Base-by-base conservation (phyloP, 2,329 filamentous ascomycete species). In the Myriosclerotinia scirpicola region DNA sequence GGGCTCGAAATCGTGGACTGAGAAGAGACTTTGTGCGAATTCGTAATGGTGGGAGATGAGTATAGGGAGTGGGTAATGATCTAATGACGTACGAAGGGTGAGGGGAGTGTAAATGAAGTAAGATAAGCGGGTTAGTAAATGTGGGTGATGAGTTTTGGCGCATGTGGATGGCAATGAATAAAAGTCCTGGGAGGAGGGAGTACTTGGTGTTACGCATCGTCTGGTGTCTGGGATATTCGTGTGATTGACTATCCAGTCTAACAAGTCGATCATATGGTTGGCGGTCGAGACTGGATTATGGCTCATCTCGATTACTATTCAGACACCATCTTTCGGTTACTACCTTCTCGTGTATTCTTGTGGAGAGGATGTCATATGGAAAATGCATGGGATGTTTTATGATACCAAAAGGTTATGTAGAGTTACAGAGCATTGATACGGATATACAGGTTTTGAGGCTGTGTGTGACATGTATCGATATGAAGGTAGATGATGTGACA, bases 401-500 rank as follows among this genome's bases (percentile, higher is more conserved):
- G 54, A 58, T 58, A 58, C 38, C 38, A 17, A 56, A 52, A 26
- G 42, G 54, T 56, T 56, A 17, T 50, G 46, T 50, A 44, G 14
- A 1, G 12, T 44, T 44, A 17, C 14, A 44, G 42, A 17, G 14
- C 2, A 12, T 52, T 52, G 22, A 26, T 34, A 34, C 30, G 30
- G 30, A 34, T 34, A 34, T 34, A 34, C 30, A 6, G 30, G 5
- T 34, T 34, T 34, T 34, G 6, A 4, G 3, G 30, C 5, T 34
- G 30, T 4, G 5, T 34, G 4, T 34, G 30, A 34, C 2, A 26
- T 26, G 2, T 26, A 3, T 26, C 26, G 3, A 26, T 26, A 26
- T 26, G 26, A 26, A 26, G 26, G 26, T 34, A 34, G 30, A 34
- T 34, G 30, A 34, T 34, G 3, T 34, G 30, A 34, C 30, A 6